phyloP scores from a whole-genome alignment of 116 monocot genomes.

The Papilionanthe hybrid region DNA sequence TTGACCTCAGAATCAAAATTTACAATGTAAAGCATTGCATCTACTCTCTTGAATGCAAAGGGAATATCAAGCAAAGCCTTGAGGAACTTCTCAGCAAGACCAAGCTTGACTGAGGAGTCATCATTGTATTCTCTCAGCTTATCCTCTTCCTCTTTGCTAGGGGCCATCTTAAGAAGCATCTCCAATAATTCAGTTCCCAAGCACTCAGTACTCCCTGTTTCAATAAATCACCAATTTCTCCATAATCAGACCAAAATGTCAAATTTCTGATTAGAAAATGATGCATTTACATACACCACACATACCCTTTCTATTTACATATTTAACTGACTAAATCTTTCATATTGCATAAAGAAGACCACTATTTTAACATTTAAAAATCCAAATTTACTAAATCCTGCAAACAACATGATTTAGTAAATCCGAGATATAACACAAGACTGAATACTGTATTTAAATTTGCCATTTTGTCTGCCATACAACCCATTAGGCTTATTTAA shows the following conservation, averaged over 20 bases:
- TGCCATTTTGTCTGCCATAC: too few species aligned
- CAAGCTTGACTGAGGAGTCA: constrained; percentile 39
- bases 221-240: not conserved
- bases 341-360: too few species aligned
- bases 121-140: constrained; percentile 42
- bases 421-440: too few species aligned
- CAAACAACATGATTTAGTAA: too few species aligned
- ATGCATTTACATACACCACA: too few species aligned
- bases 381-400: too few species aligned
- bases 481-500: too few species aligned
- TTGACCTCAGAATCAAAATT: constrained; percentile 58
- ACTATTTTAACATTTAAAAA: too few species aligned
- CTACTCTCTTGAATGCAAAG: constrained; percentile 50
- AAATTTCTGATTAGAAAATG: too few species aligned
- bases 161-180: constrained; percentile 55
- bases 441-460: too few species aligned
- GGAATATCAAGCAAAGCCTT: constrained; percentile 52
- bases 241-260: not conserved
- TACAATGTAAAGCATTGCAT: constrained; percentile 55
- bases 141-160: constrained; percentile 48
- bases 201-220: constrained; percentile 40
- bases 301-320: too few species aligned
- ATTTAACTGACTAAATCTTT: too few species aligned
- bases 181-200: constrained; percentile 51
- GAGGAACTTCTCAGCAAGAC: constrained; percentile 52